Evolutionary conservation across 2,329 filamentous ascomycete species (phyloP).

Genomic region (Massarina eburnea): DNA sequence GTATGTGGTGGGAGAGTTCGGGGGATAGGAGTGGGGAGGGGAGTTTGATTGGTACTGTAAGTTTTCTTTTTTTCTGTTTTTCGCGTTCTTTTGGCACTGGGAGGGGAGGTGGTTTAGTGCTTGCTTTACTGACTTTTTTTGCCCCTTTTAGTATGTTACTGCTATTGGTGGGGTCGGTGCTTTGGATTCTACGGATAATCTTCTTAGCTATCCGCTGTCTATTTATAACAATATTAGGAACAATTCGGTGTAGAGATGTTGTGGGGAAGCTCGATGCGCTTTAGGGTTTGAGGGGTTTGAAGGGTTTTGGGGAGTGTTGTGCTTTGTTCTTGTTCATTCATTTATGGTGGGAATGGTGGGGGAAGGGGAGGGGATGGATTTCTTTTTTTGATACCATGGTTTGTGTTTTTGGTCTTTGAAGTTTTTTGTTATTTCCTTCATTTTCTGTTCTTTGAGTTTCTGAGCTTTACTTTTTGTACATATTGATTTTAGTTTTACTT

Average conservation of each 20-base stretch:
- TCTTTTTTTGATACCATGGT: too few species aligned
- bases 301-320: too few species aligned
- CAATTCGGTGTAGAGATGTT: too few species aligned
- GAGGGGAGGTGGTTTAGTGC: constrained; percentile 2
- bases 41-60: constrained; percentile 36
- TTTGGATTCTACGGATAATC: constrained; percentile 60
- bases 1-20: constrained; percentile 44
- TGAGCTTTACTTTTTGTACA: too few species aligned
- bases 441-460: too few species aligned
- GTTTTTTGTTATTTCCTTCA: too few species aligned
- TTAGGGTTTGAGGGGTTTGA: too few species aligned
- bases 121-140: background rate
- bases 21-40: constrained; percentile 34
- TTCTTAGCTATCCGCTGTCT: constrained; percentile 63
- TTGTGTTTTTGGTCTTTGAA: too few species aligned
- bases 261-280: constrained; percentile 20
- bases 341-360: too few species aligned
- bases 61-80: constrained; percentile 11
- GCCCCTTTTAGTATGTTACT: constrained; percentile 53
- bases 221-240: constrained; percentile 73
- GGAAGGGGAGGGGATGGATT: too few species aligned
- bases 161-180: constrained; percentile 56
- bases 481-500: too few species aligned
- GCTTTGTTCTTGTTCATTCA: too few species aligned
- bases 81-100: background rate